Base-by-base conservation (phyloP, 768 basidiomycete species). In the Lactifluus rugatus region DNA sequence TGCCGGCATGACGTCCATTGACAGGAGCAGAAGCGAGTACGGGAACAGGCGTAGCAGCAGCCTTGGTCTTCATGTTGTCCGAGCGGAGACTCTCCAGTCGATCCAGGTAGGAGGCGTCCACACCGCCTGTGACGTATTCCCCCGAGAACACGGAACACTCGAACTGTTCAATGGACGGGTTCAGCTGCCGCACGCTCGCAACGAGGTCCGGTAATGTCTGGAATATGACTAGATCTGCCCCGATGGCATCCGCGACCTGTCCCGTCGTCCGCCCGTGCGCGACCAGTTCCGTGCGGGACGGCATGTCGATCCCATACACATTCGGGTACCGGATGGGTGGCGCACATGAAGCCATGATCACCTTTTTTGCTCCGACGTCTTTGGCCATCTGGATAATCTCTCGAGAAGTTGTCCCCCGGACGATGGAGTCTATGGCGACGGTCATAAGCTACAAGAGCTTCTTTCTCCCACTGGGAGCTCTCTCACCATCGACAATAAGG, bases 221-320 rank as follows among this genome's bases (percentile, higher is more conserved):
- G 78, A 88, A 99, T 68, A 99, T 88, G 70, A 93, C 88, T 39
- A 95, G 80, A 72, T 99, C 96, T 10, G 94, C 96, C 83, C 3
- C 56, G 92, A 99, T 69, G 89, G 95, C 52, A 82, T 98, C 71
- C 89, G 90, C 68, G 91, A 98, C 50, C 94, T 98, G 71, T 80
- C 94, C 57, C 85, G 89, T 68, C 84, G 96, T 46, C 95, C 98
- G 95, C 89, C 94, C 2, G 96, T 99, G 96, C 90, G 95, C 61
- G 93, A 98, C 70, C 81, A 86, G 16, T 81, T 99, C 54, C 90
- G 90, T 0, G 85, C 84, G 51, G 85, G 93, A 92, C 31, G 96
- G 95, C 96, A 98, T 99, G 74, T 99, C 96, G 68, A 99, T 99
- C 19, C 96, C 96, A 71, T 99, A 98, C 5, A 99, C 96, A 68